phyloP scores from a whole-genome alignment of 495 filamentous ascomycete species.

The Tuber magnatum region DNA sequence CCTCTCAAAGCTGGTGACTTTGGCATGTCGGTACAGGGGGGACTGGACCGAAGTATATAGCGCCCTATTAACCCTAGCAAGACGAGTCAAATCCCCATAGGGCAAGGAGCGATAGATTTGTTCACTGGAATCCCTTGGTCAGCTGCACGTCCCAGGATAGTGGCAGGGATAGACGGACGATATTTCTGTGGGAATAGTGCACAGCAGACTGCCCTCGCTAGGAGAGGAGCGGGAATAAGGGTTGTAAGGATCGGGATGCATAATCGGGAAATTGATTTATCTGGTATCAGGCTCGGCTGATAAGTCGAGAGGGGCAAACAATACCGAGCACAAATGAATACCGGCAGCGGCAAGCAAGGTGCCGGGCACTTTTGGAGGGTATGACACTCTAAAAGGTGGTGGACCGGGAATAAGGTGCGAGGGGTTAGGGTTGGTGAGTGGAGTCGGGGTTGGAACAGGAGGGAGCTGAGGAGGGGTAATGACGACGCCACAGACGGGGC shows the following conservation, averaged over 20 bases:
- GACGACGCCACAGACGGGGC: neutral
- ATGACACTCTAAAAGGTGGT: neutral
- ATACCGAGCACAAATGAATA: neutral
- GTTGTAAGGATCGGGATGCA: slow-evolving; percentile 12
- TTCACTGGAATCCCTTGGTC: slow-evolving; percentile 19
- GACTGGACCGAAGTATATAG: slow-evolving; percentile 42
- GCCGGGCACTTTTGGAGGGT: neutral
- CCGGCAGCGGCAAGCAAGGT: neutral
- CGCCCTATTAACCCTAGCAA: slow-evolving; percentile 40
- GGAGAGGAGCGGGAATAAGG: slow-evolving; percentile 18
- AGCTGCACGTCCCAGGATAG: neutral
- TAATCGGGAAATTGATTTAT: neutral
- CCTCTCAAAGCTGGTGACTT: slow-evolving; percentile 36
- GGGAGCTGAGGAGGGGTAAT: neutral
- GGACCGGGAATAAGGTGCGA: neutral
- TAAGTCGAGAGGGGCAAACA: neutral
- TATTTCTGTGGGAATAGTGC: slow-evolving; percentile 38
- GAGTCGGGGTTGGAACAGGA: neutral
- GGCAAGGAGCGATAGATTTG: slow-evolving; percentile 41
- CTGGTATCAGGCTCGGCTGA: neutral
- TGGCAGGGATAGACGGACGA: slow-evolving; percentile 31
- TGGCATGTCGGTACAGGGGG: slow-evolving; percentile 42
- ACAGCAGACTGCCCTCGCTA: slow-evolving; percentile 8
- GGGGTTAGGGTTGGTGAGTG: neutral
- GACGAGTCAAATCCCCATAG: slow-evolving; percentile 32